These are phyloP conservation scores for Pseudocercospora fijiensis DNA, from an alignment of 2,329 filamentous ascomycete species.

Conservation along the genomic window DNA sequence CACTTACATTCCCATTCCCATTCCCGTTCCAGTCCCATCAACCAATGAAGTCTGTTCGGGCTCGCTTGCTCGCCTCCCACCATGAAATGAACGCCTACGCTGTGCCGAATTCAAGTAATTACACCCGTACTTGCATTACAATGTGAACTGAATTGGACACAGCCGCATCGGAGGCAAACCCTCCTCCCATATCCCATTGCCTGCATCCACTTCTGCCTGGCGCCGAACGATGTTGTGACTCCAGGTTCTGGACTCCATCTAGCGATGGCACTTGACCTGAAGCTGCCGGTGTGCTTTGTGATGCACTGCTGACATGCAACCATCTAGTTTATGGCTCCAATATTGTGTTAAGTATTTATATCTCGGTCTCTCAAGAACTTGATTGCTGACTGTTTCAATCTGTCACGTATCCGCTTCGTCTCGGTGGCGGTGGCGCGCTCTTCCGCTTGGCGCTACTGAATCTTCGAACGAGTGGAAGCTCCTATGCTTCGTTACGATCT, in stretches of 20 bases:
- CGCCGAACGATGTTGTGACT: constrained; percentile 1
- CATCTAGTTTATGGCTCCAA: constrained; percentile 8
- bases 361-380: not conserved
- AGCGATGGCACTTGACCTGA: not conserved
- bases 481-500: constrained; percentile 42
- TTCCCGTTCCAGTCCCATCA: constrained; percentile 1
- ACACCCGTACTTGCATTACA: constrained; percentile 10
- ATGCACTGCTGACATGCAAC: not conserved
- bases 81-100: constrained; percentile 9
- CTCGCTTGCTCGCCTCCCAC: constrained; percentile 4
- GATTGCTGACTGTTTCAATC: not conserved
- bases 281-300: constrained; percentile 3
- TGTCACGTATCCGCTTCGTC: constrained; percentile 8
- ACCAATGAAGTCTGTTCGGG: not conserved
- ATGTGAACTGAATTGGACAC: constrained; percentile 3
- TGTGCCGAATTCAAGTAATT: constrained; percentile 9
- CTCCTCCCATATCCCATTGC: not conserved
- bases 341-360: not conserved
- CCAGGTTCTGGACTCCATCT: not conserved
- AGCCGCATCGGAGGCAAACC: not conserved
- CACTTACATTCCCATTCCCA: not conserved
- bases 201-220: not conserved
- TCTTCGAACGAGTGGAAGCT: constrained; percentile 19
- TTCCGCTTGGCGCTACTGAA: constrained; percentile 19
- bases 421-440: not conserved